Conservation (phyloP, 305 asterid genomes). For the Nicotiana rustica region DNA sequence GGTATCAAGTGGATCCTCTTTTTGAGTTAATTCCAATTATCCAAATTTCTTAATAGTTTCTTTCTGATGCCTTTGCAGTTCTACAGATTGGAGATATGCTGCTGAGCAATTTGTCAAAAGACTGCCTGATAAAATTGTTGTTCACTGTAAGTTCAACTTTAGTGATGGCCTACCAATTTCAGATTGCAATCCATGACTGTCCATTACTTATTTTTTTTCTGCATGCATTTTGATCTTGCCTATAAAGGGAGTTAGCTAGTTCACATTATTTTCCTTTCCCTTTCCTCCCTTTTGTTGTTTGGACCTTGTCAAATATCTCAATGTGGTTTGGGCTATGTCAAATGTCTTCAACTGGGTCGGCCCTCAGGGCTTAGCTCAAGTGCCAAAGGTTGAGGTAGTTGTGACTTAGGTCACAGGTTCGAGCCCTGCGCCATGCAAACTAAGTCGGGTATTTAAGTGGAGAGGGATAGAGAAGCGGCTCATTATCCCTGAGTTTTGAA, state of each 20-base stretch:
- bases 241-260: background rate
- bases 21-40: background rate
- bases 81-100: conserved; percentile 80
- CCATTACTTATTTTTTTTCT: conserved; percentile 6
- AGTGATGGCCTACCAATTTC: background rate
- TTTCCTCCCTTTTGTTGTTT: background rate
- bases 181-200: background rate
- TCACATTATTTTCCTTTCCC: background rate
- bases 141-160: conserved; percentile 61
- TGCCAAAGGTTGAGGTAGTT: no score
- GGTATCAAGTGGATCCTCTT: conserved; percentile 11
- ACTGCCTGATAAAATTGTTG: conserved; percentile 68
- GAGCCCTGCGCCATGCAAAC: no score
- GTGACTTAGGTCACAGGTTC: no score
- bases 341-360: background rate
- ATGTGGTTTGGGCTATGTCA: background rate
- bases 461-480: no score
- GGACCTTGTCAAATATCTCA: background rate
- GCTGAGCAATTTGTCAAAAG: conserved; percentile 72
- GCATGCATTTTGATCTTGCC: background rate
- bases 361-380: no score
- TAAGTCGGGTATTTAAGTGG: no score
- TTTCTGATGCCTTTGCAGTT: conserved; percentile 47
- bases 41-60: conserved; percentile 32
- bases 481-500: no score